Percentiles rank a stretch among this genome's conserved stretches.
Conservation (phyloP, 148 eudicot species). For the Vaccinium myrtillus region DNA sequence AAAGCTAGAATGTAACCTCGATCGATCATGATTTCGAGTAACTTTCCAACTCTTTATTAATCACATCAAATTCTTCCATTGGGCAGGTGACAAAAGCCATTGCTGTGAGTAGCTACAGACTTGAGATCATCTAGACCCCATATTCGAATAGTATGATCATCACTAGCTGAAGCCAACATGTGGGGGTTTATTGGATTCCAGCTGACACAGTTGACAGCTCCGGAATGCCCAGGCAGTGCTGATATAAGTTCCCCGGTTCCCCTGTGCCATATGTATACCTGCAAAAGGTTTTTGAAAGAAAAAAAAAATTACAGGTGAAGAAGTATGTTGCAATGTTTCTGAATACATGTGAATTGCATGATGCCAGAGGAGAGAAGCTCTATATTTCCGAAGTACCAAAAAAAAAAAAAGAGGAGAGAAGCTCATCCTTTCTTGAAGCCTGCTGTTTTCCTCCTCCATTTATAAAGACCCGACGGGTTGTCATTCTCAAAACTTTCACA, state of each 20-base stretch:
- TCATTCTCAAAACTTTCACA: slow-evolving; percentile 8
- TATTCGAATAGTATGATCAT: slow-evolving; percentile 76
- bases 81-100: slow-evolving; percentile 28
- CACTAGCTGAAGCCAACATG: slow-evolving; percentile 90
- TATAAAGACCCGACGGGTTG: neutral
- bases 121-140: slow-evolving; percentile 60
- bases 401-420: neutral
- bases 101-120: slow-evolving; percentile 22
- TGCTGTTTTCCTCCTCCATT: neutral
- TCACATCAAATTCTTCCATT: slow-evolving; percentile 30
- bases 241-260: slow-evolving; percentile 58
- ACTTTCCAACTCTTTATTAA: neutral
- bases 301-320: neutral
- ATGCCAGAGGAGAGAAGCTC: neutral
- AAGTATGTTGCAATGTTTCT: neutral
- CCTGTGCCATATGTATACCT: slow-evolving; percentile 96
- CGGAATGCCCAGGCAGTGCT: slow-evolving; percentile 74
- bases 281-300: slow-evolving; percentile 5
- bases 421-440: neutral
- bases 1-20: neutral
- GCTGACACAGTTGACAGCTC: slow-evolving; percentile 78
- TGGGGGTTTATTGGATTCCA: slow-evolving; percentile 83
- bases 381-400: too few species aligned
- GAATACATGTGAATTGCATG: neutral
- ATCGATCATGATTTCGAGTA: neutral